phyloP scores from a whole-genome alignment of 495 filamentous ascomycete genomes.

The Penicillium verhagenii region DNA sequence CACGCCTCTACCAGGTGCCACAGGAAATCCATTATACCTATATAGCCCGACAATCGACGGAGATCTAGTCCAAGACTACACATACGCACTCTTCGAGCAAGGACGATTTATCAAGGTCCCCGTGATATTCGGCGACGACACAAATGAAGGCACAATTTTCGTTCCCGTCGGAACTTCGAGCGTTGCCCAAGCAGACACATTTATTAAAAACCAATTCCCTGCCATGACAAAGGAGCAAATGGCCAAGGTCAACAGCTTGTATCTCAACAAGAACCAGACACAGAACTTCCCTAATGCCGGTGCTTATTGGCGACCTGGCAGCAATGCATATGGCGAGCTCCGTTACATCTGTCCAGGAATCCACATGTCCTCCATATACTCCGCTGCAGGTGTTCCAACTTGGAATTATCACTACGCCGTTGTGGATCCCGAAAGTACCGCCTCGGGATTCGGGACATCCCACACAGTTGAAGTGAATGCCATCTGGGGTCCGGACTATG shows the following conservation, averaged over 20 bases:
- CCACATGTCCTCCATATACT: constrained; percentile 49
- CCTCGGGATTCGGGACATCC: constrained; percentile 55
- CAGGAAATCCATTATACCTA: constrained; percentile 50
- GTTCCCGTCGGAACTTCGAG: constrained; percentile 50
- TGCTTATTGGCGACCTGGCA: constrained; percentile 58
- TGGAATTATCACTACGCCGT: constrained; percentile 72
- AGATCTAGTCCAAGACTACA: constrained; percentile 58
- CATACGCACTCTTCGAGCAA: constrained; percentile 55
- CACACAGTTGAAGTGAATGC: constrained; percentile 63
- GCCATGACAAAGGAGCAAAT: constrained; percentile 53
- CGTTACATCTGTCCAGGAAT: constrained; percentile 72
- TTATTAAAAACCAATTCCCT: constrained; percentile 64
- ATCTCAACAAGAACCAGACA: constrained; percentile 47
- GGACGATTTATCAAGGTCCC: constrained; percentile 68
- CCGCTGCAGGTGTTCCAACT: constrained; percentile 34
- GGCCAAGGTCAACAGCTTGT: constrained; percentile 54
- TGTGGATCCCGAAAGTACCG: constrained; percentile 44
- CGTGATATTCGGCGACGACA: constrained; percentile 67
- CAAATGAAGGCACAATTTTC: constrained; percentile 70
- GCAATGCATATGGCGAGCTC: constrained; percentile 67
- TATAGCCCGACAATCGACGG: constrained; percentile 61
- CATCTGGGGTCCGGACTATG: constrained; percentile 56
- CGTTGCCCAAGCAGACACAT: constrained; percentile 47
- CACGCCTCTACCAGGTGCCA: constrained; percentile 53
- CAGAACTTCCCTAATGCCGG: constrained; percentile 43